Evolutionary conservation across 2,329 filamentous ascomycete species (phyloP), one percentile per base, ranked within the genome.

Genomic region (Emmonsiellopsis sp.): DNA sequence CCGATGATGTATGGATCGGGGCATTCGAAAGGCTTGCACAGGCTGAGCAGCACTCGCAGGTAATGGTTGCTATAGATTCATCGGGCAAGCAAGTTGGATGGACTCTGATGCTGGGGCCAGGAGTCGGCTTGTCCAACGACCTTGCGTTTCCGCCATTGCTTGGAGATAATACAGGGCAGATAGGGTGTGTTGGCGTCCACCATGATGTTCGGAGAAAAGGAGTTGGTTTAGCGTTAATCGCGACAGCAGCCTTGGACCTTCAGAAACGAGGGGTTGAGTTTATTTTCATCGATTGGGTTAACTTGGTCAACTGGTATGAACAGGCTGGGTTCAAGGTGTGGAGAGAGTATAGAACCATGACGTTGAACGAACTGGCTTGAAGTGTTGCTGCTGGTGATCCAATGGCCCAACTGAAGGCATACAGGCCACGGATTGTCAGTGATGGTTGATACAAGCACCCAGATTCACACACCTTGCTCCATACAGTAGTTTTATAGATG

Each of bases 171-270:
- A 74, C 72, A 0, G 74, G 73, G 0, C 55, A 75, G 17, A 75
- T 76, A 39, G 72, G 68, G 6, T 73, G 68, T 49, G 72, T 76
- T 5, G 73, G 73, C 5, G 69, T 76, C 11, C 69, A 75, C 58
- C 54, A 60, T 9, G 60, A 56, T 6, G 63, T 65, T 17, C 65
- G 73, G 11, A 66, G 67, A 5, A 65, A 64, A 32, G 73, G 73
- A 5, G 62, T 75, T 21, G 71, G 72, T 8, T 59, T 75, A 42
- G 70, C 69, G 27, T 59, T 77, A 51, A 53, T 77, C 44, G 68
- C 69, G 13, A 67, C 71, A 57, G 72, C 74, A 14, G 65, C 75
- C 32, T 63, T 74, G 58, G 60, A 74, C 58, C 70, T 77, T 71
- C 70, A 65, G 55, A 51, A 65, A 40, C 59, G 73, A 37, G 71